Evolutionary conservation across 805 yeast genomes (phyloP), one percentile per base, ranked within the genome.

Genomic region (Scheffersomyces coipomensis): DNA sequence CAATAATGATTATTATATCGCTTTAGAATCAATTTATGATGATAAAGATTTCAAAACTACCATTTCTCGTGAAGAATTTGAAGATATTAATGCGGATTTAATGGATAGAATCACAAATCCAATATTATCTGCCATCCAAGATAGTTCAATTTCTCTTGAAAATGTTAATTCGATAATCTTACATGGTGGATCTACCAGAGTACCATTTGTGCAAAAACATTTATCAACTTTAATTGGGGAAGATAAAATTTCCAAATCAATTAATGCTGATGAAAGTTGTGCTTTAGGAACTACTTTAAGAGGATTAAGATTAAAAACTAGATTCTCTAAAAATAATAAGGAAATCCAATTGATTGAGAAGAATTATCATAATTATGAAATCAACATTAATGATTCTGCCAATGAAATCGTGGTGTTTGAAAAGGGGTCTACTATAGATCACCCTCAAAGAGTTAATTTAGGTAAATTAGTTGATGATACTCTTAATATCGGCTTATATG

Each of bases 251-350:
- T 74, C 95, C 17, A 88, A 83, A 60, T 87, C 83, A 37, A 95
- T 93, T 33, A 93, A 93, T 61, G 93, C 99, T 0, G 99, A 93
- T 62, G 99, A 93, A 66, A 82, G 97, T 33, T 88, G 88, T 37
- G 96, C 88, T 11, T 73, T 87, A 51, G 99, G 99, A 35, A 79
- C 95, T 2, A 80, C 96, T n/a, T 67, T 85, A 27, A 76, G 89
- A 47, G 98, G 93, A 16, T 84, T 88, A 29, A 60, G 58, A 38
- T 72, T 79, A 34, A 67, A 88, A 27, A 79, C 88, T n/a, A 75
- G 79, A 29, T 75, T 81, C 51, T 83, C 81, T 59, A 78, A 81
- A 48, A 73, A 85, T 5, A 78, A 46, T 5, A 47, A 78, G 49
- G 79, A 78, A 31, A 73, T 88, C 35, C 63, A 68, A 18, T 70